Evolutionary conservation across 352 stramenopile species (phyloP).

Genomic region (Aphanomyces euteiches): DNA sequence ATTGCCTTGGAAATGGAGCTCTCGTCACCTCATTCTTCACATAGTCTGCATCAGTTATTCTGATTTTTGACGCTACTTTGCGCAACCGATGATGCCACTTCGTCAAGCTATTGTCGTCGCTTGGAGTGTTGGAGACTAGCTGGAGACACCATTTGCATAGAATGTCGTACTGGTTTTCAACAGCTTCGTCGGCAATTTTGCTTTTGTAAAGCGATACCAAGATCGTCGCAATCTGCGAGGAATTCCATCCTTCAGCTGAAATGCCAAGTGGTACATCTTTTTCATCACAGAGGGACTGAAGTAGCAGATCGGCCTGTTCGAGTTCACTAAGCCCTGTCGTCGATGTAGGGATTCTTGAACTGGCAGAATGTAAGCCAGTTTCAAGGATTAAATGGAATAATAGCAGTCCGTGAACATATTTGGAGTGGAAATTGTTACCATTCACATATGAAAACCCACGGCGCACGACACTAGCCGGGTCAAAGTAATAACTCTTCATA

Average conservation of each 20-base stretch:
- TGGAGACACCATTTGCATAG: conserved; percentile 13
- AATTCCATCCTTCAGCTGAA: neutral
- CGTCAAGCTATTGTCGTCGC: neutral
- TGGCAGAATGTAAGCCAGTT: conserved; percentile 9
- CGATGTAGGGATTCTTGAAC: neutral
- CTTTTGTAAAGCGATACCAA: conserved; percentile 19
- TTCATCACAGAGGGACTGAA: conserved; percentile 12
- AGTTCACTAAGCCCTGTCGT: conserved; percentile 2
- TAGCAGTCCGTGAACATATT: conserved; percentile 13
- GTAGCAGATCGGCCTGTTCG: conserved; percentile 23
- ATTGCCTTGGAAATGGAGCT: neutral
- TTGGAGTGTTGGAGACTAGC: neutral
- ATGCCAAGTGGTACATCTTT: conserved; percentile 1
- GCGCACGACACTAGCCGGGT: conserved; percentile 1
- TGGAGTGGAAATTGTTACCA: neutral
- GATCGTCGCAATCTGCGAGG: conserved; percentile 8
- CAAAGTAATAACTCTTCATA: conserved; percentile 27
- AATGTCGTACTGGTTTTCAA: neutral
- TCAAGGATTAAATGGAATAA: neutral
- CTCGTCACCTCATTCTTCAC: neutral
- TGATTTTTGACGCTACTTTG: neutral
- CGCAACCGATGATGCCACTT: conserved; percentile 1
- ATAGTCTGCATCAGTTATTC: no score
- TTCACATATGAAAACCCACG: neutral
- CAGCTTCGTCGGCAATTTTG: conserved; percentile 5